Evolutionary conservation across 2,329 filamentous ascomycete genomes (phyloP), one percentile per base, ranked within the genome.

Genomic region (Monosporascus ibericus): DNA sequence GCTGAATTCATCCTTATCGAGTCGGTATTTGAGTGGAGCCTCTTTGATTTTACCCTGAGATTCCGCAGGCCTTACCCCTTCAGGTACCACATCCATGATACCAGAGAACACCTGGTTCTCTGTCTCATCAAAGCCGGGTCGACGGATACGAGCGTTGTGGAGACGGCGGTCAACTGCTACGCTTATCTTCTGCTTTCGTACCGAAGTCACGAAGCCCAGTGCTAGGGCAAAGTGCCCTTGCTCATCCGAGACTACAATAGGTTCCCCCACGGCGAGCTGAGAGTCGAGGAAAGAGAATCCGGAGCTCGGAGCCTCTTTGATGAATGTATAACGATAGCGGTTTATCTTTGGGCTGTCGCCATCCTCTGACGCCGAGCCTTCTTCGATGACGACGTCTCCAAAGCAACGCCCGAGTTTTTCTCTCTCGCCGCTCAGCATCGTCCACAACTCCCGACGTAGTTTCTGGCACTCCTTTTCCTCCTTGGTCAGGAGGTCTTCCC

Each of bases 1-100:
- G 71, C 90, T 95, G 70, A 99, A 99, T 65, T 99, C 94, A 63
- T 99, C 94, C 67, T 96, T 96, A 71, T 99, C 94, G 4, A 99
- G 76, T 24, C 94, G 87, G 63, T 96, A 99, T 48, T 83, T 77
- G 6, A 87, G 72, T 4, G 81, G 81, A 4, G 78, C 68, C 52
- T 77, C 74, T 53, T 77, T 75, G 58, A 77, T 75, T 58, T 75
- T 79, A 27, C 72, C 75, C 40, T 80, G 70, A 5, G 78, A 75
- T 52, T 81, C 73, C 37, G 80, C 73, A 24, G 76, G 72, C 0
- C 71, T 72, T 37, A 74, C 75, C 1, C 78, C 81, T 60, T 84
- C 79, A 5, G 76, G 76, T 14, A 76, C 78, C 25, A 95, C 85
- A 59, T 95, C 88, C 90, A 96, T 96, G 58, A 96, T 92, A 47